Evolutionary conservation across 1,284 basidiomycete genomes (phyloP), one percentile per base, ranked within the genome.

Genomic region (Tetrapyrgos nigripes): DNA sequence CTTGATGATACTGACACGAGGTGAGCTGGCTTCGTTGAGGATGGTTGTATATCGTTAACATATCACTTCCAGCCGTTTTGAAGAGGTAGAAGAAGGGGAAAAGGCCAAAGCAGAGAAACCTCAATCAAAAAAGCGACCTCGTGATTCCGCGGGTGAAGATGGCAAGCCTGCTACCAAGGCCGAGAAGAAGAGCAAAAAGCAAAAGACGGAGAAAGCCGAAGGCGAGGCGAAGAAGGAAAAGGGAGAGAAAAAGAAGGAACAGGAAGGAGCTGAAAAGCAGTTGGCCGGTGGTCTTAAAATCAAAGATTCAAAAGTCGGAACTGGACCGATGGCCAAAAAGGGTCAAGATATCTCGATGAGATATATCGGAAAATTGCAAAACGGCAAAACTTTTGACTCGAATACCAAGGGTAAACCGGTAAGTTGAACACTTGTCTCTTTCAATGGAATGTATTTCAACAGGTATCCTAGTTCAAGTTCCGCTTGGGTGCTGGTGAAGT

Each of bases 371-470:
- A 96, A 95, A 78, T 84, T 98, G 48, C 76, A 78, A 64, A 89
- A 91, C 71, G 95, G 94, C 66, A 94, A 92, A 73, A 74, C 91
- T 46, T 98, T 98, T 68, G 96, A 98, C 78, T 81, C 87, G 70
- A 97, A 97, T 78, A 89, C 85, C 62, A 90, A 88, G 71, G 96
- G 96, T 66, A 90, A 88, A 72, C 93, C 95, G 9, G 91, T 93
- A 70, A 57, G 86, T 78, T 14, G 47, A 46, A 19, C 53, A 53
- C 17, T 44, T 46, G 50, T 49, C 29, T 49, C 27, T 28, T 17
- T 33, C 48, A 52, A 40, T 4, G 13, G 5, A n/a, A 17, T 40
- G 37, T 37, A 6, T 26, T 33, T 43, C 17, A 31, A 64, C 24
- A 40, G 33, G 44, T 21, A 19, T 59, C 55, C 24, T 61, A 92